A percentile compares a stretch with the other conserved stretches of the same genome.
Evolutionary conservation across 2,329 filamentous ascomycete species (phyloP).

Genomic region (Penicillium sp.): DNA sequence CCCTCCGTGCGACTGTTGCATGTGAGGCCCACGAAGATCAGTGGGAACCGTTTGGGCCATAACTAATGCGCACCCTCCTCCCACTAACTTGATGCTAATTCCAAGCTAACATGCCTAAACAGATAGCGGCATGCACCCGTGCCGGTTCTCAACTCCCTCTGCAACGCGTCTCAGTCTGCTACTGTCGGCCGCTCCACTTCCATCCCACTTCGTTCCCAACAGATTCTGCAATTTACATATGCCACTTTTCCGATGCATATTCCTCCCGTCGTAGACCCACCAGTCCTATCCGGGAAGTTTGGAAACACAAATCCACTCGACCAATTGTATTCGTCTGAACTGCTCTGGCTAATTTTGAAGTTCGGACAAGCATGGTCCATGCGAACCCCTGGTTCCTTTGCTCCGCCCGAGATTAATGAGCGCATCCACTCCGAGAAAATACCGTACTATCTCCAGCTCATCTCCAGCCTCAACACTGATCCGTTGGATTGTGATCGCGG

Average conservation of each 20-base stretch:
- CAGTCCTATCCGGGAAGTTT: not conserved
- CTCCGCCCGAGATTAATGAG: not conserved
- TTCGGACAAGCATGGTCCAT: not conserved
- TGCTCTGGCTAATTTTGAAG: not conserved
- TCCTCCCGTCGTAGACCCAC: not conserved
- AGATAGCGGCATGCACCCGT: slow-evolving; percentile 1
- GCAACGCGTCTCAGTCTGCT: not conserved
- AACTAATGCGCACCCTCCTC: not conserved
- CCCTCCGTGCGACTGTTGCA: slow-evolving; percentile 11
- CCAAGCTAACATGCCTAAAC: not conserved
- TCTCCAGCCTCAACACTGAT: not conserved
- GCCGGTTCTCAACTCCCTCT: not conserved
- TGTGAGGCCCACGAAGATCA: slow-evolving; percentile 17
- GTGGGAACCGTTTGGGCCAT: not conserved
- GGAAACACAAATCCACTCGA: not conserved
- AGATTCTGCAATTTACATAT: slow-evolving; percentile 4
- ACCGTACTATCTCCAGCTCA: slow-evolving; percentile 19
- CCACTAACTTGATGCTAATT: slow-evolving; percentile 1
- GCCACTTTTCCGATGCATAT: not conserved
- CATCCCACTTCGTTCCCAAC: slow-evolving; percentile 25
- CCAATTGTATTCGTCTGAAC: not conserved
- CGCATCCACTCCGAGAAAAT: slow-evolving; percentile 15
- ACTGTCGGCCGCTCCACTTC: slow-evolving; percentile 14
- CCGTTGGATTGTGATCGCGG: not conserved
- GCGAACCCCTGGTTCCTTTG: slow-evolving; percentile 7